Conservation (phyloP, 2,329 filamentous ascomycete genomes). For the Dactylellina drechsleri region DNA sequence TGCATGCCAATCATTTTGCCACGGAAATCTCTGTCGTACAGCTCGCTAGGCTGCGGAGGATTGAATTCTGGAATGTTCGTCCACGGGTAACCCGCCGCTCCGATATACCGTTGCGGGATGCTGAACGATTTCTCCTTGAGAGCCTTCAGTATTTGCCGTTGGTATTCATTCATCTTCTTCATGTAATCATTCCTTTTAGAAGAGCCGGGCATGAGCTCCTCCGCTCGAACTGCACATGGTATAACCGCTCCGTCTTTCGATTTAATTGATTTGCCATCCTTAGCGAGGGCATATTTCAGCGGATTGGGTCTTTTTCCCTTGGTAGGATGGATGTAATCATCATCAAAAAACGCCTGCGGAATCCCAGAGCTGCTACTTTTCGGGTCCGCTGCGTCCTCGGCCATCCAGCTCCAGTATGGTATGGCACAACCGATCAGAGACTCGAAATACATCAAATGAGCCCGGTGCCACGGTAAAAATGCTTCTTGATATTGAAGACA, state of each 20-base stretch:
- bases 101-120: conserved; percentile 23
- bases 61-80: conserved; percentile 43
- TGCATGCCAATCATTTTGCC: conserved; percentile 8
- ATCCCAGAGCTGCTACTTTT: conserved; percentile 30
- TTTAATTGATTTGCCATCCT: conserved; percentile 20
- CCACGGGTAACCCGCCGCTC: conserved; percentile 40
- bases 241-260: not conserved
- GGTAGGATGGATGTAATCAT: conserved; percentile 41
- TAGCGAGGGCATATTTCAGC: conserved; percentile 32
- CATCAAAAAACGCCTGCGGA: conserved; percentile 43
- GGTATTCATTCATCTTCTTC: conserved; percentile 23
- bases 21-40: conserved; percentile 6
- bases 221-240: conserved; percentile 10
- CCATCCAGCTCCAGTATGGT: conserved; percentile 53
- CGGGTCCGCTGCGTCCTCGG: conserved; percentile 32
- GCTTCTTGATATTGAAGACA: conserved; percentile 54
- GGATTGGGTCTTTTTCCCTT: conserved; percentile 40
- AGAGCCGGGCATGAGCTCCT: conserved; percentile 8
- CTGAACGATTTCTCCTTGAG: conserved; percentile 22
- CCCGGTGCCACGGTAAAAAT: conserved; percentile 51
- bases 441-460: conserved; percentile 51
- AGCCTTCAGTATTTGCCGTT: conserved; percentile 32
- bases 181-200: conserved; percentile 20
- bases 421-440: conserved; percentile 39
- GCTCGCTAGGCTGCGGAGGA: not conserved